phyloP scores from a whole-genome alignment of 1,139 yeast genomes.

The Pichia cactophila region DNA sequence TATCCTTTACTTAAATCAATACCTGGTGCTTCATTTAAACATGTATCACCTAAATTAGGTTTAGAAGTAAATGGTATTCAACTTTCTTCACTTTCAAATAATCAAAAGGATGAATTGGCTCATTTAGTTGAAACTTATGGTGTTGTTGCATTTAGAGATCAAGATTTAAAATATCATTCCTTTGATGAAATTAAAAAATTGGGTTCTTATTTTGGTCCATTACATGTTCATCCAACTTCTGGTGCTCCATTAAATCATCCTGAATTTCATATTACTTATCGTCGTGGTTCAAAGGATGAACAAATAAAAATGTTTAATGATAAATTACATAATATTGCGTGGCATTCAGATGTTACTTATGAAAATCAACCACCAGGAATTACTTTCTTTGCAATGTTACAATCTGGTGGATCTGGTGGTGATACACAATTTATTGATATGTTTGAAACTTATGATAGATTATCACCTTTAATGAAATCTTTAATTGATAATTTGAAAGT shows the following conservation, averaged over 20 bases:
- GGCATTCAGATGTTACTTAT: constrained; percentile 68
- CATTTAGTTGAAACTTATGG: constrained; percentile 60
- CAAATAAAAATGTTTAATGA: constrained; percentile 31
- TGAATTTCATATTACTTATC: constrained; percentile 55
- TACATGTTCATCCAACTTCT: constrained; percentile 68
- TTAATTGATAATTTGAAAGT: constrained; percentile 53
- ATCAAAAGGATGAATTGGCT: constrained; percentile 58
- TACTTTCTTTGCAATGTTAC: constrained; percentile 60
- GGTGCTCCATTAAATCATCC: constrained; percentile 55
- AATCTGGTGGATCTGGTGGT: constrained; percentile 53
- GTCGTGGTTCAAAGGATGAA: constrained; percentile 38
- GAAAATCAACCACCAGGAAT: constrained; percentile 65
- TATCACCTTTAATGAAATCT: constrained; percentile 53
- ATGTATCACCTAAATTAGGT: constrained; percentile 59
- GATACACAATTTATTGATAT: constrained; percentile 66
- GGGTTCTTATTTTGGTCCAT: constrained; percentile 59
- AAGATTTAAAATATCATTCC: constrained; percentile 52
- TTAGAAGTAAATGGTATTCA: constrained; percentile 54
- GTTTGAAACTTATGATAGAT: constrained; percentile 59
- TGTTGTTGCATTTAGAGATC: constrained; percentile 58
- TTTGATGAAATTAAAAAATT: constrained; percentile 44
- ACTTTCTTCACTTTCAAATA: constrained; percentile 8
- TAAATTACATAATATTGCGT: constrained; percentile 32
- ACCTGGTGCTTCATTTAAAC: constrained; percentile 23
- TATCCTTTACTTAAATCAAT: constrained; percentile 44